Evolutionary conservation across 352 stramenopile species (phyloP), one percentile per base, ranked within the genome.

Genomic region (Phytophthora sp.): DNA sequence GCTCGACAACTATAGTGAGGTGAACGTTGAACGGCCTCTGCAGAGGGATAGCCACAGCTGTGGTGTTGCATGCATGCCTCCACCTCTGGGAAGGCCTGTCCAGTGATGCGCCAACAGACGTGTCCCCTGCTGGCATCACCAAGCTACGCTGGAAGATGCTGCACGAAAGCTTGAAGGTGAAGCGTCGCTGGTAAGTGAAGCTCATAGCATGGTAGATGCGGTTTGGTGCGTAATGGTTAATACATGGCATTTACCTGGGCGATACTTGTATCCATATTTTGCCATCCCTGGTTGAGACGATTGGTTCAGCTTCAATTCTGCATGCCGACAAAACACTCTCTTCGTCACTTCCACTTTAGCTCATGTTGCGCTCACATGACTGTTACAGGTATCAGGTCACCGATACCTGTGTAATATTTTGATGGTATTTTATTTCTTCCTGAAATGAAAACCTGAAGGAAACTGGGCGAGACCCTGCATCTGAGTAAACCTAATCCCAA

Each of bases 1-100:
- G 36, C 36, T 15, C 13, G 53, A 42, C 29, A 51, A 13, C 16
- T 51, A 60, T 26, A 27, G 4, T 15, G n/a, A 41, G 24, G 1
- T 33, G 9, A 47, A 26, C 8, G 35, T n/a, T 47, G 36, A 42
- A 2, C 7, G 12, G 11, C 53, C 53, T 38, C 26, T 30, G 36
- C 26, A 51, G 42, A 62, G 27, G 7, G 54, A 53, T 44, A 7
- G 42, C 20, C 27, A 62, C 27, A 53, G 54, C 39, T 63, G 55
- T 21, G 55, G 55, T 7, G 41, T n/a, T 63, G 11, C 7, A 47
- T 38, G 55, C 16, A n/a, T 46, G 41, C n/a, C 36, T 50, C 6
- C n/a, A 39, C 26, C 11, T 51, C 15, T 59, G 27, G 52, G 50
- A 50, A 26, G 26, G 6, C 38, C 24, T 50, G 51, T 49, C 24